Evolutionary conservation across 2,329 filamentous ascomycete species (phyloP), one percentile per base, ranked within the genome.

Genomic region (Stromatinia cepivora): DNA sequence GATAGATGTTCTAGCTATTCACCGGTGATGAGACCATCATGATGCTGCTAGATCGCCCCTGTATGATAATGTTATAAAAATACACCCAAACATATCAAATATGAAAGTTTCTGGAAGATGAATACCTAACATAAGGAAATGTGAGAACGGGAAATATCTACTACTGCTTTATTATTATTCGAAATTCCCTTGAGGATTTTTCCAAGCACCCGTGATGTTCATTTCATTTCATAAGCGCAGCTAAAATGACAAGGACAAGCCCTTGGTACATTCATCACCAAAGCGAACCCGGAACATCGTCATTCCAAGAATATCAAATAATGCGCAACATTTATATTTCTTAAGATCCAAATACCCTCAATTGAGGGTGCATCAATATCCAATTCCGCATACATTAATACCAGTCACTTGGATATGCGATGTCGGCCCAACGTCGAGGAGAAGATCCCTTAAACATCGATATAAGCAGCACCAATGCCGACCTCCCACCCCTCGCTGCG

Each of bases 401-500:
- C 22, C 25, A 39, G 22, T 58, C 17, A 34, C 31, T 54, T 64
- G 66, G 65, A 68, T 54, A 68, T 68, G 66, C 66, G 17, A 78
- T 78, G 77, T 74, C 77, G 50, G 72, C 76, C 63, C 71, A 73
- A 61, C 72, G 75, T 75, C 70, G 77, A 77, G 77, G 76, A 72
- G 77, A 77, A 72, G 72, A 65, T 73, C 76, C 77, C 36, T 69
- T 78, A 54, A 78, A 74, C 62, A 68, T 78, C 68, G 74, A 78
- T 61, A 71, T 78, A n/a, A 68, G 75, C 25, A 72, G 66, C 25
- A 36, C 69, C 17, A 78, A 80, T 31, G 77, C 81, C 71, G 85
- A 87, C 72, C 80, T 85, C 13, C 87, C 87, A 62, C 85, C 85
- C 66, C 87, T 94, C 77, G 90, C 90, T 52, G 93, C 93, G 45